phyloP scores from a whole-genome alignment of 805 yeast species.

The Saccharomycopsis microspora region DNA sequence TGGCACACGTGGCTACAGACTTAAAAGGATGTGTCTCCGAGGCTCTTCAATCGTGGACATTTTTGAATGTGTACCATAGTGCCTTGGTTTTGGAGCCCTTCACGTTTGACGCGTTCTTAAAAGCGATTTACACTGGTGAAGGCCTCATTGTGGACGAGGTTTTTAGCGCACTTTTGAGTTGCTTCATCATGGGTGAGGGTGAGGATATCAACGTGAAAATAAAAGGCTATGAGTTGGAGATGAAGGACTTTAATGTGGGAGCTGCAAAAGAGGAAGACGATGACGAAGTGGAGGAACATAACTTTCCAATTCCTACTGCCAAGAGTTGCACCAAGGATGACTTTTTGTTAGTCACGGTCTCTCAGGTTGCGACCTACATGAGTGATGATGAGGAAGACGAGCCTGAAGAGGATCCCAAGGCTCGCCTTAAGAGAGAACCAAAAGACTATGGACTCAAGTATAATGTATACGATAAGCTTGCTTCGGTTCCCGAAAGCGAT shows the following conservation, averaged over 20 bases:
- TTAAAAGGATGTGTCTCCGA: conserved; percentile 22
- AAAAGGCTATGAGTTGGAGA: conserved; percentile 20
- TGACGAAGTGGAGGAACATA: not conserved
- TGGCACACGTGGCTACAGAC: not conserved
- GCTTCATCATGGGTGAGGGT: conserved; percentile 36
- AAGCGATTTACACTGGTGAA: conserved; percentile 41
- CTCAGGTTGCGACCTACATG: conserved; percentile 1
- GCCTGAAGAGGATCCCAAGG: not conserved
- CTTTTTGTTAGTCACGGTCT: conserved; percentile 12
- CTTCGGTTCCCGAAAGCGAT: conserved; percentile 8
- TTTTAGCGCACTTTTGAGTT: conserved; percentile 52
- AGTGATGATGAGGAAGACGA: conserved; percentile 8
- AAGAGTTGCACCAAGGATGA: conserved; percentile 14
- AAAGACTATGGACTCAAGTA: conserved; percentile 20
- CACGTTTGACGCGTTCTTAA: conserved; percentile 68
- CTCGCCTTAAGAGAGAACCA: conserved; percentile 20
- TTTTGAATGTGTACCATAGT: conserved; percentile 56
- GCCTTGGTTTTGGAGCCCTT: conserved; percentile 59
- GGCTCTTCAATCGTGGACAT: conserved; percentile 63
- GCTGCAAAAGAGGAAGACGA: conserved; percentile 17
- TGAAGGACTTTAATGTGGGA: conserved; percentile 15
- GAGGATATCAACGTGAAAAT: conserved; percentile 21
- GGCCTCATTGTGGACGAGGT: conserved; percentile 45
- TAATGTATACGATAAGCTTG: conserved; percentile 17
- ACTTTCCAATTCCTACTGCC: conserved; percentile 11